Evolutionary conservation across 202 grass and related monocot genomes (phyloP).

Genomic region (Hordeum pubiflorum): DNA sequence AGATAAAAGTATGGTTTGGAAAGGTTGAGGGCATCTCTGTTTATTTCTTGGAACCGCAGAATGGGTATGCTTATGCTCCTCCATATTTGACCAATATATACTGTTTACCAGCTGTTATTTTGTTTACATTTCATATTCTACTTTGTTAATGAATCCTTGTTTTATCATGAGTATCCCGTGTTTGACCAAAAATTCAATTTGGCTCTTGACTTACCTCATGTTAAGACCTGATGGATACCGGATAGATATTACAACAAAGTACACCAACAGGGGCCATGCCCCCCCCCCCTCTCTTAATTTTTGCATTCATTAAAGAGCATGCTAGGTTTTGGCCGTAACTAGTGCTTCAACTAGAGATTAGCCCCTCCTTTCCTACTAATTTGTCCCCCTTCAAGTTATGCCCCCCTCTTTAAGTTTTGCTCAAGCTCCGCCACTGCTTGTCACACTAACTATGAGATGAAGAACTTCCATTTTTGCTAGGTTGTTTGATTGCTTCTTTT

Average conservation of each 20-base stretch:
- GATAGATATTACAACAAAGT: not conserved
- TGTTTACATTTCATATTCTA: not conserved
- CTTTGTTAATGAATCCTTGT: not conserved
- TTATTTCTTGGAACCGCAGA: constrained; percentile 91
- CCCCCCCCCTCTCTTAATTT: too few relatives aligned
- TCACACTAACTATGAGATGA: constrained; percentile 1
- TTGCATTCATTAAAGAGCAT: too few relatives aligned
- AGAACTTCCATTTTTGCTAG: not conserved
- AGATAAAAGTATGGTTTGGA: constrained; percentile 95
- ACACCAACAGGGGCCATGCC: too few relatives aligned
- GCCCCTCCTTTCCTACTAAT: too few relatives aligned
- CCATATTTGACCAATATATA: not conserved
- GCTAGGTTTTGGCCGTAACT: too few relatives aligned
- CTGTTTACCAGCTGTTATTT: not conserved
- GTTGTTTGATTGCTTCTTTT: not conserved
- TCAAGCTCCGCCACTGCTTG: too few relatives aligned
- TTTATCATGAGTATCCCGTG: not conserved
- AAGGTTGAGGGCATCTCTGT: constrained; percentile 82
- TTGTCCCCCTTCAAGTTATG: too few relatives aligned
- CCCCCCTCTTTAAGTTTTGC: too few relatives aligned
- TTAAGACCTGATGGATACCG: not conserved
- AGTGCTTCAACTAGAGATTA: too few relatives aligned
- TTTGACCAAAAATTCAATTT: too few relatives aligned
- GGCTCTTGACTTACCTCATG: too few relatives aligned
- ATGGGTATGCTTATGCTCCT: constrained; percentile 50